phyloP scores from a whole-genome alignment of 768 basidiomycete genomes.

The Pleurotus eryngii region DNA sequence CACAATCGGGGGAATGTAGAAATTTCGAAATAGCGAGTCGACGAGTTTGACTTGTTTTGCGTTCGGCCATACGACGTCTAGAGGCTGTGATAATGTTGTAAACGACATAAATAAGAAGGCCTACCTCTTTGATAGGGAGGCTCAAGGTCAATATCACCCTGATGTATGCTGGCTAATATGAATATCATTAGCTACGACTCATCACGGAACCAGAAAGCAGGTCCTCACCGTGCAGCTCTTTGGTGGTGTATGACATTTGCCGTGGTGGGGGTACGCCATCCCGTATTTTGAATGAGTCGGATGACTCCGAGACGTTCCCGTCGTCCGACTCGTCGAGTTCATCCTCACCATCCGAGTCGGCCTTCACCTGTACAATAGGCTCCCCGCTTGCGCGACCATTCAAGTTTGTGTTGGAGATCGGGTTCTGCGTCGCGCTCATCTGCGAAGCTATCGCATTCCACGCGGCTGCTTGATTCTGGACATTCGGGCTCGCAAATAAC shows the following conservation, averaged over 20 bases:
- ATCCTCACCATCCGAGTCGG: conserved; percentile 21
- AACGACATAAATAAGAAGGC: conserved; percentile 10
- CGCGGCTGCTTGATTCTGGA: no score
- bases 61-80: conserved; percentile 77
- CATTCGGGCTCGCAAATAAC: no score
- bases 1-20: conserved; percentile 76
- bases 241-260: conserved; percentile 39
- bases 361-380: no score
- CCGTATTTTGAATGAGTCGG: conserved; percentile 39
- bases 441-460: no score
- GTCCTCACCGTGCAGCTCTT: conserved; percentile 43
- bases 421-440: no score
- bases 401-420: background rate
- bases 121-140: conserved; percentile 73
- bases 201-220: background rate
- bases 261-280: conserved; percentile 37
- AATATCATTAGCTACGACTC: background rate
- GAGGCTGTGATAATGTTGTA: background rate
- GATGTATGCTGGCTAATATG: conserved; percentile 58
- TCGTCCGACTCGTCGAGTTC: conserved; percentile 51
- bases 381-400: no score
- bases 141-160: conserved; percentile 65
- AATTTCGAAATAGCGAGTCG: conserved; percentile 76
- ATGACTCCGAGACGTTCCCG: conserved; percentile 34
- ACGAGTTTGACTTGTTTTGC: conserved; percentile 68